phyloP scores from a whole-genome alignment of 1,284 basidiomycete genomes.

The Rhodotorula sp. region DNA sequence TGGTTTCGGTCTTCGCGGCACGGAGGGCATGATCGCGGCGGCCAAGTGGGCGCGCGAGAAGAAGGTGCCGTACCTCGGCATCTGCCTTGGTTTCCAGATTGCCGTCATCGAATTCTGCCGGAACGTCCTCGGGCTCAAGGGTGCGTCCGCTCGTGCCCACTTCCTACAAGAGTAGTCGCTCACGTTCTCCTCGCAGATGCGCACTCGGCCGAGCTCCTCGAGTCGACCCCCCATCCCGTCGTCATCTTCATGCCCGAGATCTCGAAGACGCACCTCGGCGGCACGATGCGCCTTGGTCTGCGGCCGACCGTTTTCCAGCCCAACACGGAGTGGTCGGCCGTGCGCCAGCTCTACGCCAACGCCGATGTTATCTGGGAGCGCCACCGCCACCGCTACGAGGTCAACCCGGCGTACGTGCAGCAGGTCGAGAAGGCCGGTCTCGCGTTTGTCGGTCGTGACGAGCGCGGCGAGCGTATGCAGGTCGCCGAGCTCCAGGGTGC shows the following conservation, averaged over 20 bases:
- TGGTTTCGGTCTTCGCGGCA: constrained; percentile 90
- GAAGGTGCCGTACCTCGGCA: constrained; percentile 90
- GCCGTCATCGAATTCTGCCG: constrained; percentile 95
- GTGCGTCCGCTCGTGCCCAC: constrained; percentile 53
- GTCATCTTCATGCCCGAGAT: constrained; percentile 99
- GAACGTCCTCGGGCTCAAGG: constrained; percentile 72
- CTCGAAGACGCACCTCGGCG: constrained; percentile 95
- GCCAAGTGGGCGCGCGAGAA: constrained; percentile 96
- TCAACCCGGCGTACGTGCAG: constrained; percentile 85
- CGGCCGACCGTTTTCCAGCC: constrained; percentile 87
- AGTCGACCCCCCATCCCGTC: constrained; percentile 64
- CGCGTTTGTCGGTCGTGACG: constrained; percentile 88
- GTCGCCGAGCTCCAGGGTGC: constrained; percentile 80
- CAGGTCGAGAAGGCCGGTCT: constrained; percentile 71
- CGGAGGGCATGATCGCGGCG: constrained; percentile 96
- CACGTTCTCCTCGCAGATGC: constrained; percentile 60
- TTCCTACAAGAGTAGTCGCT: neutral
- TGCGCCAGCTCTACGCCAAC: constrained; percentile 82
- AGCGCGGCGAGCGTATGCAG: constrained; percentile 97
- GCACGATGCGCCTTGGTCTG: constrained; percentile 95
- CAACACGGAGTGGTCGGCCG: constrained; percentile 64
- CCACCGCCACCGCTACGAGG: constrained; percentile 95
- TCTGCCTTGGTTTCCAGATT: constrained; percentile 97
- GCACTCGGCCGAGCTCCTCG: constrained; percentile 81
- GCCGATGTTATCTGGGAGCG: constrained; percentile 88